Base-by-base conservation (phyloP, 2,329 filamentous ascomycete species). In the Stachybotrys elegans region DNA sequence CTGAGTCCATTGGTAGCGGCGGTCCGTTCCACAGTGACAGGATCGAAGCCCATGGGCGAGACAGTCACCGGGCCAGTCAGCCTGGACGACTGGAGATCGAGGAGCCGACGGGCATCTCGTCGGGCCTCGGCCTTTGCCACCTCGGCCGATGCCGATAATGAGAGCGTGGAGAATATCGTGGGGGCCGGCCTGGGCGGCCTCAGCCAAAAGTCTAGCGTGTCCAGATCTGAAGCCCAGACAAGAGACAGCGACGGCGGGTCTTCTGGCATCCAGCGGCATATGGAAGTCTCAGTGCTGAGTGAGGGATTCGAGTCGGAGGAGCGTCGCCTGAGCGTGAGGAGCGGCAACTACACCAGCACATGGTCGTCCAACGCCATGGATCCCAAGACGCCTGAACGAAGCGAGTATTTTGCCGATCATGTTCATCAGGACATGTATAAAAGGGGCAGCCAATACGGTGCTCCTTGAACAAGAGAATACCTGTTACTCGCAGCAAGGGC, bases 111-210 rank as follows among this genome's bases (percentile, higher is more conserved):
- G 1, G 52, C 56, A 13, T 51, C 55, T 42, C 45, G 46, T 22
- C 42, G 48, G n/a, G 38, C 50, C 8, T 49, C 47, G 7, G 47
- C 38, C 7, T 54, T 54, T 12, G 32, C 48, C 13, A 48, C 52
- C n/a, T 42, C 50, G 16, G 29, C 51, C 13, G 23, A 51, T 21
- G 49, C 48, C 2, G 48, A 51, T 16, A 51, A 48, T 19, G 56
- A 53, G 25, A 59, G 52, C 47, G 54, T 58, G 31, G 48, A 53
- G 22, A 49, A 43, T 7, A 57, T 57, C 20, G 45, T 55, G 11
- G 49, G 55, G 4, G 38, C 43, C 1, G 41, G 34, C 11, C 51
- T 59, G 22, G 44, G 52, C n/a, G 43, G 57, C 11, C 39, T 50
- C 2, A 52, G 31, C 3, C 31, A 34, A 14, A 5, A 34, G 31